Conservation (phyloP, 208 protist genomes). For the Phytomonas sp. region DNA sequence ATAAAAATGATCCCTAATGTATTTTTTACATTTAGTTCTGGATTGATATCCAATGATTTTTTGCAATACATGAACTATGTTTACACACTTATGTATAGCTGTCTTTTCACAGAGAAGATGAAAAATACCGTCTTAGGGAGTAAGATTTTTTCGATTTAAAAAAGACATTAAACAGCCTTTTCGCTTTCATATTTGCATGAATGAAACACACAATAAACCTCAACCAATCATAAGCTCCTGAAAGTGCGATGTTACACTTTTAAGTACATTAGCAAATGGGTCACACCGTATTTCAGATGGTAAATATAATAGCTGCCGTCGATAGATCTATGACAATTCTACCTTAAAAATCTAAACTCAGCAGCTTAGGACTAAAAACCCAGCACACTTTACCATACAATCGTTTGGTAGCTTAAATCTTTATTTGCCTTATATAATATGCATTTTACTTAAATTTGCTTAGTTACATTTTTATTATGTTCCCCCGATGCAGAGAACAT, state of each 20-base stretch:
- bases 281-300: neutral
- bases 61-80: neutral
- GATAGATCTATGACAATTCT: neutral
- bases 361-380: too few relatives aligned
- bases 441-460: neutral
- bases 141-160: slow-evolving; percentile 4
- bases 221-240: neutral
- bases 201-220: neutral
- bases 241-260: neutral
- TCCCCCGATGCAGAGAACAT: neutral
- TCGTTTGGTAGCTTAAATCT: neutral
- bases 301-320: neutral
- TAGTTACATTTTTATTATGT: too few relatives aligned
- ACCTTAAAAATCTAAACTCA: neutral
- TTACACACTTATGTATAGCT: slow-evolving; percentile 3
- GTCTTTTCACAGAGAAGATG: neutral
- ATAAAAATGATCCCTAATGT: neutral
- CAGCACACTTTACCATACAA: neutral
- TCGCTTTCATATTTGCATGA: neutral
- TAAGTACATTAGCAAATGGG: neutral
- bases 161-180: neutral
- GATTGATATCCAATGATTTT: neutral
- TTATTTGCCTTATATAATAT: neutral
- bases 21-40: slow-evolving; percentile 2
- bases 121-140: neutral